These are phyloP conservation scores for Corylus americana DNA, from an alignment of 306 rosid species.

Conservation along the genomic window DNA sequence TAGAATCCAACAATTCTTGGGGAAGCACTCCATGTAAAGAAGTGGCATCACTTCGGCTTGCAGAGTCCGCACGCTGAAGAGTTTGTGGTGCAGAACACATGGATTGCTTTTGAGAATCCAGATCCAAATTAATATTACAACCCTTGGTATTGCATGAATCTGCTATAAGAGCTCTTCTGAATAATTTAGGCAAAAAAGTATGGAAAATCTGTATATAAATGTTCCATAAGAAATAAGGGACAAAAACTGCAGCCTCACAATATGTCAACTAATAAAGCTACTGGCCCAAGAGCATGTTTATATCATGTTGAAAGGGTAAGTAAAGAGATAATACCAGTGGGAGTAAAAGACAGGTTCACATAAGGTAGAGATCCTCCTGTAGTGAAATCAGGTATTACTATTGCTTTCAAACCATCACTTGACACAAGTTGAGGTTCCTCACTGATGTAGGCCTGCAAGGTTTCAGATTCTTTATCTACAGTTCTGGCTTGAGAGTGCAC, in stretches of 20 bases:
- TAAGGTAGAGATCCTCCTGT: conserved; percentile 33
- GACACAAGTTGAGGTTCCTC: conserved; percentile 29
- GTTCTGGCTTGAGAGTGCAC: conserved; percentile 25
- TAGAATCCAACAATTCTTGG: conserved; percentile 27
- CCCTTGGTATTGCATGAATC: conserved; percentile 40
- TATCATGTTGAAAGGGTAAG: conserved; percentile 8
- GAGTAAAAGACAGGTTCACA: conserved; percentile 33
- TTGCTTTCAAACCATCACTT: conserved; percentile 24
- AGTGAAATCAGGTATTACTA: background rate
- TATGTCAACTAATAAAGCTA: conserved; percentile 8
- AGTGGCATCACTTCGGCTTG: conserved; percentile 42
- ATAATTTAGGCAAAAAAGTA: conserved; percentile 20
- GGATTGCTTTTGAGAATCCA: conserved; percentile 38
- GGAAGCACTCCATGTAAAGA: conserved; percentile 35
- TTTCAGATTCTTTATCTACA: conserved; percentile 30
- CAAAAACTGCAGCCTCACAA: conserved; percentile 18
- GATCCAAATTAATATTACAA: conserved; percentile 36
- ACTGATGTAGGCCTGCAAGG: conserved; percentile 14
- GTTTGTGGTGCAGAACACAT: conserved; percentile 22
- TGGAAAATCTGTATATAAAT: conserved; percentile 21
- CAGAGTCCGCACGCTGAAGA: conserved; percentile 38
- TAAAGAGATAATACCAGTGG: conserved; percentile 40
- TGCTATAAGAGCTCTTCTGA: conserved; percentile 23
- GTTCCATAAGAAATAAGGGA: conserved; percentile 10
- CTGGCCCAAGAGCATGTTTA: conserved; percentile 2